Evolutionary conservation across 495 filamentous ascomycete genomes (phyloP).

Genomic region (Aspergillus biplanus): DNA sequence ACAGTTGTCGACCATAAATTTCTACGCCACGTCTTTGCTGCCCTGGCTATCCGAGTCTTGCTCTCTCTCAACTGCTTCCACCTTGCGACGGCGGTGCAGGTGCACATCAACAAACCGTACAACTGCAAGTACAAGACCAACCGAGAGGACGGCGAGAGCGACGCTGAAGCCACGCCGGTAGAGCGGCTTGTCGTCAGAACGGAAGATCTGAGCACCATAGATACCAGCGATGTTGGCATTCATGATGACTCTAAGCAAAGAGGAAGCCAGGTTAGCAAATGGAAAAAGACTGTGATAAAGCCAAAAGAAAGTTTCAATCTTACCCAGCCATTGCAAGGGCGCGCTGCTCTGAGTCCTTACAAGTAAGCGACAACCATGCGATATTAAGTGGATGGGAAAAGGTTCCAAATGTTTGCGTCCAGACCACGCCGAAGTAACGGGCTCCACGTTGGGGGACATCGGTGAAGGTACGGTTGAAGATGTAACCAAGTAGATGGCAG

Average conservation of each 20-base stretch:
- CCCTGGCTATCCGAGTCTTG: background rate
- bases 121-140: conserved; percentile 17
- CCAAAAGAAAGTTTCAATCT: background rate
- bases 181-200: conserved; percentile 19
- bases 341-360: conserved; percentile 19
- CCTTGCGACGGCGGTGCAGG: conserved; percentile 15
- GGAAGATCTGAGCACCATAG: conserved; percentile 24
- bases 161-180: conserved; percentile 21
- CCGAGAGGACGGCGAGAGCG: conserved; percentile 12
- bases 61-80: conserved; percentile 4
- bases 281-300: background rate
- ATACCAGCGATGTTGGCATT: conserved; percentile 24
- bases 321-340: conserved; percentile 23
- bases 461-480: conserved; percentile 23
- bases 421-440: conserved; percentile 19
- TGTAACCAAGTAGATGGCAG: conserved; percentile 20
- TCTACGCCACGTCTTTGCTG: background rate
- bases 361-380: conserved; percentile 21
- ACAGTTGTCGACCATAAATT: background rate
- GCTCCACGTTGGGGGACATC: conserved; percentile 11
- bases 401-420: conserved; percentile 16
- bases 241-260: conserved; percentile 20
- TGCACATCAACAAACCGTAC: conserved; percentile 13
- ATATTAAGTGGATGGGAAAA: conserved; percentile 23
- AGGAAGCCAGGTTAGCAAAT: background rate